Percentiles rank a stretch among this genome's conserved stretches.
These are phyloP conservation scores for Psophocarpus tetragonolobus DNA, from an alignment of 306 rosid species.

Conservation along the genomic window DNA sequence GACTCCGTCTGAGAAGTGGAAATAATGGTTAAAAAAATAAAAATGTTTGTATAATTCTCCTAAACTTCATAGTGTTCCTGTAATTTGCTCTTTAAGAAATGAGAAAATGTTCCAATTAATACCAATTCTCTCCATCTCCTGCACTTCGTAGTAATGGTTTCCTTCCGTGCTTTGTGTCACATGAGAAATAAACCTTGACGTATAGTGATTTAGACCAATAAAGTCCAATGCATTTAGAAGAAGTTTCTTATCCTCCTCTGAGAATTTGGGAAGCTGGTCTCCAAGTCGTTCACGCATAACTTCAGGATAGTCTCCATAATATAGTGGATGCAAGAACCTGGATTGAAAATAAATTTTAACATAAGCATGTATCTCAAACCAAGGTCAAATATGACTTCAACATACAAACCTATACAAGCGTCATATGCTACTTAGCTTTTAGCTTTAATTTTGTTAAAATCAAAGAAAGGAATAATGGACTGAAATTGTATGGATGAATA, in stretches of 20 bases:
- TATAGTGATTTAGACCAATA: constrained; percentile 84
- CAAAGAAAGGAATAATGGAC: no score
- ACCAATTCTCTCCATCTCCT: constrained; percentile 69
- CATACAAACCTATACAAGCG: background rate
- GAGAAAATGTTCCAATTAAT: constrained; percentile 13
- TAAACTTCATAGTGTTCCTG: no score
- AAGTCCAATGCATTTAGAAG: constrained; percentile 69
- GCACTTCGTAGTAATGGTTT: constrained; percentile 51
- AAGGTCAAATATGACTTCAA: constrained; percentile 18
- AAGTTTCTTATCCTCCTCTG: constrained; percentile 70
- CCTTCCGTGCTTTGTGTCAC: constrained; percentile 40
- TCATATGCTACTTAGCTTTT: background rate
- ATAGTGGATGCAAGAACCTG: constrained; percentile 84
- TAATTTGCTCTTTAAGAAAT: background rate
- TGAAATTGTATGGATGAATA: no score
- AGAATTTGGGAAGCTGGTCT: constrained; percentile 81
- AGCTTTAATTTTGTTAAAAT: no score
- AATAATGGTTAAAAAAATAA: no score
- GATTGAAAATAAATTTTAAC: constrained; percentile 12
- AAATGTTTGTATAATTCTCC: no score
- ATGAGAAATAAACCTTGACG: constrained; percentile 84
- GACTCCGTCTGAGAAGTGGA: no score
- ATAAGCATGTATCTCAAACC: constrained; percentile 25
- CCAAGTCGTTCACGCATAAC: constrained; percentile 76
- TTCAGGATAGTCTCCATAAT: constrained; percentile 80